Evolutionary conservation across 31 red algal species (phyloP).

Genomic region (Porphyra umbilicalis): DNA sequence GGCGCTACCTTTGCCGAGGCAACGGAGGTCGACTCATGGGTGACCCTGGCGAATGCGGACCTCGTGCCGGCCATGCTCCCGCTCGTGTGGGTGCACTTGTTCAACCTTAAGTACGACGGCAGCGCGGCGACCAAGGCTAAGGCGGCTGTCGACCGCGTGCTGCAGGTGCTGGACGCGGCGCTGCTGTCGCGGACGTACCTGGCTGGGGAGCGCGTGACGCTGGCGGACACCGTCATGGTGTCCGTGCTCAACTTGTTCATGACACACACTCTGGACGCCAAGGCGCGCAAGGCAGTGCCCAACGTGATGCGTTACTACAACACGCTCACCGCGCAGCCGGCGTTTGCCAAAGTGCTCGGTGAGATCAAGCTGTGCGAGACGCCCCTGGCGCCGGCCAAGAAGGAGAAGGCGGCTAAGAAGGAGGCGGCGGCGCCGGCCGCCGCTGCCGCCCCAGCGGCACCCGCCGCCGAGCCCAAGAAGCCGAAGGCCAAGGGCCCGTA

Average conservation of each 20-base stretch:
- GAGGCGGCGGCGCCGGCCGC: slow-evolving; percentile 1
- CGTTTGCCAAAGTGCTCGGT: slow-evolving; percentile 34
- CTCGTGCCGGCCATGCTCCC: slow-evolving; percentile 2
- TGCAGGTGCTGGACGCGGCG: slow-evolving; percentile 17
- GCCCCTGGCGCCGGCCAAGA: slow-evolving; percentile 10
- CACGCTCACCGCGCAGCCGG: slow-evolving; percentile 22
- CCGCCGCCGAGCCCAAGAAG: slow-evolving; percentile 8
- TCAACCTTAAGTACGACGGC: not conserved
- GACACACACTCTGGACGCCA: slow-evolving; percentile 7
- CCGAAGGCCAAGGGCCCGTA: slow-evolving; percentile 13
- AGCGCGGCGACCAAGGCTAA: slow-evolving; percentile 7
- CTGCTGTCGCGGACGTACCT: slow-evolving; percentile 39
- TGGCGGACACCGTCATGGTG: slow-evolving; percentile 30
- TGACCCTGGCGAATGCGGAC: slow-evolving; percentile 5
- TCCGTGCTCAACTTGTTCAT: slow-evolving; percentile 17
- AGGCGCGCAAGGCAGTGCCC: not conserved
- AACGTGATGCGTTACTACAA: slow-evolving; percentile 25
- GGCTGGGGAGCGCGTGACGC: slow-evolving; percentile 34
- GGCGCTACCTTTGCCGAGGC: slow-evolving; percentile 16
- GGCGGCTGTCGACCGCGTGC: slow-evolving; percentile 1
- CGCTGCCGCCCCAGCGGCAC: not conserved
- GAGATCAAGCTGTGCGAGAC: slow-evolving; percentile 23
- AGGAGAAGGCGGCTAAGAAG: slow-evolving; percentile 1
- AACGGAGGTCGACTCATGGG: slow-evolving; percentile 6
- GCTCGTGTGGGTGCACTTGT: slow-evolving; percentile 7